These are phyloP conservation scores for Thozetella sp. DNA, from an alignment of 495 filamentous ascomycete genomes.

Conservation along the genomic window DNA sequence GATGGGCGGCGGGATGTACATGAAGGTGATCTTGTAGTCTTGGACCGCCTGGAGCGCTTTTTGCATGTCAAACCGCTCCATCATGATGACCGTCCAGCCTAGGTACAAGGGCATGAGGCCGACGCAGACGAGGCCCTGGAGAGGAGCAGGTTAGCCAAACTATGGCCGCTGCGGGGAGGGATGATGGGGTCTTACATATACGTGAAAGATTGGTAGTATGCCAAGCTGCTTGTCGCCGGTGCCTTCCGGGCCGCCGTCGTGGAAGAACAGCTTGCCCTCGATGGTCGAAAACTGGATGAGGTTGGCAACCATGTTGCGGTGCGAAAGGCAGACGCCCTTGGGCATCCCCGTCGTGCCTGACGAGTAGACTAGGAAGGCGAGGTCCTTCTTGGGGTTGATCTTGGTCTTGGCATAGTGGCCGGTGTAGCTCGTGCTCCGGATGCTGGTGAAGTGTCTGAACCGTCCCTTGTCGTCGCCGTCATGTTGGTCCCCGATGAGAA, in stretches of 20 bases:
- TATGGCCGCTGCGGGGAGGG: neutral
- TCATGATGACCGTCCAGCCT: constrained; percentile 72
- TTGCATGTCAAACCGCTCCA: constrained; percentile 84
- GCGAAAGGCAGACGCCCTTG: constrained; percentile 90
- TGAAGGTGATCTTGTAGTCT: constrained; percentile 71
- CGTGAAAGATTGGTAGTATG: constrained; percentile 93
- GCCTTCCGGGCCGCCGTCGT: constrained; percentile 61
- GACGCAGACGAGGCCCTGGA: constrained; percentile 35
- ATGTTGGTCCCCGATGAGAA: constrained; percentile 76
- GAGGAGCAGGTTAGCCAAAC: neutral
- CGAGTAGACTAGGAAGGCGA: constrained; percentile 76
- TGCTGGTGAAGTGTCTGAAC: constrained; percentile 77
- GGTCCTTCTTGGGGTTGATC: constrained; percentile 56
- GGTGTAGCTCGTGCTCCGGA: constrained; percentile 60
- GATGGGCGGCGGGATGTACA: constrained; percentile 85
- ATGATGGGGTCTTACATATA: constrained; percentile 58
- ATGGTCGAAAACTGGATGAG: constrained; percentile 46
- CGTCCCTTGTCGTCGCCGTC: constrained; percentile 61
- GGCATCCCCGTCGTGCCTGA: constrained; percentile 91
- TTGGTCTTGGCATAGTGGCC: constrained; percentile 35
- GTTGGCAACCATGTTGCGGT: constrained; percentile 82
- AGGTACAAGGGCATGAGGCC: constrained; percentile 51
- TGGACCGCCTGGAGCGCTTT: constrained; percentile 78
- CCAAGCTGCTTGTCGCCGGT: constrained; percentile 74
- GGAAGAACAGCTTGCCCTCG: constrained; percentile 62